Base-by-base conservation (phyloP, 306 rosid species). In the Lupinus albus region DNA sequence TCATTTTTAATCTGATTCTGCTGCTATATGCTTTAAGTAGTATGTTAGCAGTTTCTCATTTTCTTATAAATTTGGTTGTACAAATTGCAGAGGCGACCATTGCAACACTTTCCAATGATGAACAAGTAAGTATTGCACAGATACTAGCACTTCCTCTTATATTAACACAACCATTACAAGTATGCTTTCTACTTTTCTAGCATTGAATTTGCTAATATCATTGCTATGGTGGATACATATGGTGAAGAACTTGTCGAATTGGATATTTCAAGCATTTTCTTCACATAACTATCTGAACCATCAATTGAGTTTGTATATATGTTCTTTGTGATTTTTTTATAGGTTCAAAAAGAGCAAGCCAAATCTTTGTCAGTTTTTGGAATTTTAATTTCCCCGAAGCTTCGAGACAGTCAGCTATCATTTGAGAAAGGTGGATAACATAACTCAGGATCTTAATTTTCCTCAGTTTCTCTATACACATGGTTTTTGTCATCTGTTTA, bases 301-400 rank as follows among this genome's bases (percentile, higher is more conserved):
- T 57, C 56, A 71, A 35, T 32, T 45, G 57, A 72, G 65, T 74
- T 46, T 58, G 50, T 64, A 11, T 46, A 17, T 20, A 49, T 74
- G 15, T 70, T 47, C 15, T 80, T 45, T 36, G 67, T 73, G 63
- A 13, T 30, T 64, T 53, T 53, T 53, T 58, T 14, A 48, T 55
- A 89, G 91, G 76, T 87, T 70, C 87, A 70, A 53, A 93, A 73
- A 80, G 94, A 86, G 85, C 83, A 86, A 50, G 64, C 76, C 33
- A 88, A 79, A 65, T 86, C 87, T 46, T 75, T 88, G 64, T 80
- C 89, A 11, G 84, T 76, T 59, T 93, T 89, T 74, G 97, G 94
- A 33, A 69, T 88, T 73, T 72, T 93, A 60, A 92, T 88, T 80
- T 84, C 98, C 11, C 98, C 98, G 59, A 93, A 88, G 81, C 97